phyloP scores from a whole-genome alignment of 495 filamentous ascomycete species.

The Choiromyces venosus region DNA sequence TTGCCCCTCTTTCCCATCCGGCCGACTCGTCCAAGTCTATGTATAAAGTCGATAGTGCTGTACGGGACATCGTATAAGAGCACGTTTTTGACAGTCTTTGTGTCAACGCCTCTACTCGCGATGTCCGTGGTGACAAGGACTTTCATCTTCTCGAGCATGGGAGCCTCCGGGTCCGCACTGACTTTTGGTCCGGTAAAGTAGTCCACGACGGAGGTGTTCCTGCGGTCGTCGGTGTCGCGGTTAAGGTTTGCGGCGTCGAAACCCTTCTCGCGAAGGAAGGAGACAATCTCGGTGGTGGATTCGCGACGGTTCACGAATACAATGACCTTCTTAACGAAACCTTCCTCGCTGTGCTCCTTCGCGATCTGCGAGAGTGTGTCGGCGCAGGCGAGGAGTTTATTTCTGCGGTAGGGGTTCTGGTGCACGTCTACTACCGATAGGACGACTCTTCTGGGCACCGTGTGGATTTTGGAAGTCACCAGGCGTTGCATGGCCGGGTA shows the following conservation, averaged over 20 bases:
- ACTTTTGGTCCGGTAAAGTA: slow-evolving; percentile 58
- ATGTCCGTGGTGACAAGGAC: slow-evolving; percentile 93
- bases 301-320: slow-evolving; percentile 98
- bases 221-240: slow-evolving; percentile 68
- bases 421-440: slow-evolving; percentile 88
- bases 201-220: slow-evolving; percentile 66
- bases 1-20: slow-evolving; percentile 87
- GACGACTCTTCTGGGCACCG: slow-evolving; percentile 89
- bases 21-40: slow-evolving; percentile 82
- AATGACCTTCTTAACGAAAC: slow-evolving; percentile 73
- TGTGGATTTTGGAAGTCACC: slow-evolving; percentile 89
- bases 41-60: slow-evolving; percentile 93
- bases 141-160: slow-evolving; percentile 58
- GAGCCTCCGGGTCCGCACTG: slow-evolving; percentile 14
- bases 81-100: slow-evolving; percentile 82
- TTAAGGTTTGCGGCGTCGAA: slow-evolving; percentile 80
- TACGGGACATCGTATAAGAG: slow-evolving; percentile 94
- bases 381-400: slow-evolving; percentile 84
- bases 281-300: slow-evolving; percentile 69
- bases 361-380: slow-evolving; percentile 92
- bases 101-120: slow-evolving; percentile 88
- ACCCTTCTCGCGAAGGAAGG: slow-evolving; percentile 74
- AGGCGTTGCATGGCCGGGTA: slow-evolving; percentile 79
- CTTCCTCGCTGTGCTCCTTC: slow-evolving; percentile 61
- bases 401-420: slow-evolving; percentile 81